A percentile compares a stretch with the other conserved stretches of the same genome.
Conservation (phyloP, 495 filamentous ascomycete genomes). For the Lasiosphaeria ovina region DNA sequence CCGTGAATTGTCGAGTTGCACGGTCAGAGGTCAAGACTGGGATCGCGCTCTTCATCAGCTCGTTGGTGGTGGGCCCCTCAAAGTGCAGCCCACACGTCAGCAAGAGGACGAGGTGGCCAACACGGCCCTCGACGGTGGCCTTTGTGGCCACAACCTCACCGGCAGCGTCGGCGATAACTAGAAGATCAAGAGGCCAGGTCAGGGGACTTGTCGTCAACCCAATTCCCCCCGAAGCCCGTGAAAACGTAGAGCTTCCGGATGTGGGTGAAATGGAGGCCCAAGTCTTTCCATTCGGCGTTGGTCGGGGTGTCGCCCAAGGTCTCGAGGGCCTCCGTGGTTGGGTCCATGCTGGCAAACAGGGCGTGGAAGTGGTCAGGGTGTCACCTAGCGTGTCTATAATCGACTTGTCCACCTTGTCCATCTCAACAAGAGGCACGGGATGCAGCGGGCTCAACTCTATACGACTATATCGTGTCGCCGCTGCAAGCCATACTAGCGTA, state of each 20-base stretch:
- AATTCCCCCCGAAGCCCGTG: not conserved
- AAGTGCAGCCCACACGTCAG: not conserved
- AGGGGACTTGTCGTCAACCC: conserved; percentile 4
- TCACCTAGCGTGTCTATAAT: not conserved
- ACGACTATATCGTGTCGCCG: not conserved
- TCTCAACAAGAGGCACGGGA: not conserved
- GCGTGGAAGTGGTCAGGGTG: not conserved
- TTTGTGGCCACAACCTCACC: not conserved
- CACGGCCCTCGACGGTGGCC: not conserved
- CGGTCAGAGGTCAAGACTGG: not conserved
- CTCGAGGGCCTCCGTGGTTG: not conserved
- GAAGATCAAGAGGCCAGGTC: not conserved
- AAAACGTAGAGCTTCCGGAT: conserved; percentile 1
- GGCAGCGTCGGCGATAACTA: not conserved
- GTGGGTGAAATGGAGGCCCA: not conserved
- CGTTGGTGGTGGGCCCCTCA: not conserved
- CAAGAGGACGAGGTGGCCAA: not conserved
- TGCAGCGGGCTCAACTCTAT: not conserved
- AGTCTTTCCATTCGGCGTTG: not conserved
- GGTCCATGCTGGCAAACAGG: not conserved
- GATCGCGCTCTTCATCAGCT: not conserved
- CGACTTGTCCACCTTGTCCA: not conserved
- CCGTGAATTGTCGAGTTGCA: not conserved
- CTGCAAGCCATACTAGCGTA: not conserved
- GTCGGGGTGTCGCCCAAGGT: not conserved